Conservation (phyloP, 768 basidiomycete genomes). For the Tephrocybe sp. region DNA sequence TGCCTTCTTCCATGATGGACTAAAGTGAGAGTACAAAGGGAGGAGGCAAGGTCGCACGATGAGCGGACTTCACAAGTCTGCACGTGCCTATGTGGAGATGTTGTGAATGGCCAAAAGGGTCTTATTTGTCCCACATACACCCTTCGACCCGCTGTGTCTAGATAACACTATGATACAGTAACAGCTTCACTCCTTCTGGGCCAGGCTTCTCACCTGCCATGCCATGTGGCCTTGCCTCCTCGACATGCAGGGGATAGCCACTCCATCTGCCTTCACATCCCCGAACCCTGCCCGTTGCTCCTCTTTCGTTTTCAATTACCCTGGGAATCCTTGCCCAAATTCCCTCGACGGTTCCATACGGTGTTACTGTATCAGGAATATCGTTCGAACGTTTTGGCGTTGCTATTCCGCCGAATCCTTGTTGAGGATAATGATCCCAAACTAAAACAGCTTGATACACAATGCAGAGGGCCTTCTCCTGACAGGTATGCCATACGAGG, state of each 20-base stretch:
- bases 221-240: slow-evolving; percentile 7
- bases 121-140: slow-evolving; percentile 24
- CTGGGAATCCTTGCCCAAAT: slow-evolving; percentile 32
- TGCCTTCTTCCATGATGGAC: slow-evolving; percentile 74
- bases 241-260: slow-evolving; percentile 1
- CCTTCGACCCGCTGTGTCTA: not conserved
- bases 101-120: slow-evolving; percentile 21
- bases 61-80: slow-evolving; percentile 23
- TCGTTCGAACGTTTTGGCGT: slow-evolving; percentile 28
- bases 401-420: slow-evolving; percentile 32
- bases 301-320: slow-evolving; percentile 19
- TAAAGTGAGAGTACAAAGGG: slow-evolving; percentile 23
- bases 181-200: not conserved
- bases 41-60: slow-evolving; percentile 40
- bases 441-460: slow-evolving; percentile 25
- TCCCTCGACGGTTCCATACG: slow-evolving; percentile 19
- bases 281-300: slow-evolving; percentile 1
- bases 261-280: slow-evolving; percentile 3
- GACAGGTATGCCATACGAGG: slow-evolving; percentile 21
- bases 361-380: slow-evolving; percentile 35
- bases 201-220: slow-evolving; percentile 7
- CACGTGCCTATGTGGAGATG: slow-evolving; percentile 26
- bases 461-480: slow-evolving; percentile 24
- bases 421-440: slow-evolving; percentile 31
- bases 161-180: not conserved